These are phyloP conservation scores for Mallotus repandus DNA, from an alignment of 441 rosid species.

Conservation along the genomic window DNA sequence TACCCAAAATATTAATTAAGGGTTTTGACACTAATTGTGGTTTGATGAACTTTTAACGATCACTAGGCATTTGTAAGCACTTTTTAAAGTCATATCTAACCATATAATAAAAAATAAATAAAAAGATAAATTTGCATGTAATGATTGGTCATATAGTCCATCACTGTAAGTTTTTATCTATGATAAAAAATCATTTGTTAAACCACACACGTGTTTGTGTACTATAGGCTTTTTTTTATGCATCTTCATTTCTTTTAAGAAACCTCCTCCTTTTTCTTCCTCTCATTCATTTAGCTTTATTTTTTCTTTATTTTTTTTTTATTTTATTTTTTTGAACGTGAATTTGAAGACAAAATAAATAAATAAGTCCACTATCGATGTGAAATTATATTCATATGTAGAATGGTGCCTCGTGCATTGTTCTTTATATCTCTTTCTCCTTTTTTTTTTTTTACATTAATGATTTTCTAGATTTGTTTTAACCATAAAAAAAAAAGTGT, in stretches of 20 bases:
- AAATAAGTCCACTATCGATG: background rate
- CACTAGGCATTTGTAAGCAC: background rate
- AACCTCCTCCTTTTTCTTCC: background rate
- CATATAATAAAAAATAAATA: conserved; percentile 5
- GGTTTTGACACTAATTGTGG: background rate
- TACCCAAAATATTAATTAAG: background rate
- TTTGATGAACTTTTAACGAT: conserved; percentile 20
- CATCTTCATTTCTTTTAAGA: background rate
- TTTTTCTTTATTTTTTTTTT: background rate
- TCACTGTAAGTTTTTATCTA: background rate
- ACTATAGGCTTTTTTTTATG: conserved; percentile 4
- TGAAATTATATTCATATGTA: background rate
- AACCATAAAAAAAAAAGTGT: too few species aligned
- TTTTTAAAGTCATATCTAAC: background rate
- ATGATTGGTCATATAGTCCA: conserved; percentile 15
- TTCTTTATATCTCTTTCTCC: background rate
- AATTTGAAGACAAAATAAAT: conserved; percentile 17
- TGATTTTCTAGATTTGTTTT: too few species aligned
- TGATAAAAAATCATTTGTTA: conserved; percentile 16
- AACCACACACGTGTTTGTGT: conserved; percentile 26
- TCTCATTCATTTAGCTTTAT: background rate
- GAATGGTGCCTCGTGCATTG: background rate
- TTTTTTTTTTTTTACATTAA: too few species aligned
- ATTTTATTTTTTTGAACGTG: too few species aligned
- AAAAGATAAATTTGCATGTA: background rate